Base-by-base conservation (phyloP, 495 filamentous ascomycete genomes). In the Neurospora pannonica region DNA sequence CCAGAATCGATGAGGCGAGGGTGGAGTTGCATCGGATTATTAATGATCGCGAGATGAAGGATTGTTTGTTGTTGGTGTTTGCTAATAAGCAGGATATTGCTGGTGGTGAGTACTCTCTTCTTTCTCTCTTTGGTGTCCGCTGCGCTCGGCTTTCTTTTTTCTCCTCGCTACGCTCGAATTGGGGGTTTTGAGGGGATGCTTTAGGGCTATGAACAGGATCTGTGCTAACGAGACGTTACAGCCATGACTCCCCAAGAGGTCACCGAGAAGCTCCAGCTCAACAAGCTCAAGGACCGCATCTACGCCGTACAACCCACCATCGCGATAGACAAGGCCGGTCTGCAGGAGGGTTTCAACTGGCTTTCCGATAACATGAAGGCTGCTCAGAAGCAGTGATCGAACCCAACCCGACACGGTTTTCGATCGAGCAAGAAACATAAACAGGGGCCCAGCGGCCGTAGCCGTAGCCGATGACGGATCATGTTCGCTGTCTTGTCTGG, bases 301-400 rank as follows among this genome's bases (percentile, higher is more conserved):
- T 99, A 95, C 95, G 96, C 93, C 83, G 97, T 98, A 70, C 93
- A 95, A 79, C 97, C 97, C 42, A 97, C 94, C 84, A 94, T 95
- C 78, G 96, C 96, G 67, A 97, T 93, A 42, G 94, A 93, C 34
- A 95, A 95, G 38, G 96, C 96, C 76, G 97, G 96, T 78, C 90
- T 99, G 75, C 92, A 97, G 76, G 95, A 98, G 85, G 96, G 97
- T 60, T 85, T 99, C 81, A 91, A 89, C 39, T 97, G 94, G 94
- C 89, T 97, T 76, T 97, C 94, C 40, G 94, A 95, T 84, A 97
- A 97, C 82, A 93, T 97, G 85, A 97, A 97, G 85, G 54, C 54
- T 67, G 54, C 54, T 7, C 54, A 67, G 28, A 67, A 67, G 54
- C 54, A 67, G 54, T 67, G 54, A 67, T 67, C 28, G 28, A 8